Conservation (phyloP, 1,139 yeast species). For the Nakaseomyces bracarensis region DNA sequence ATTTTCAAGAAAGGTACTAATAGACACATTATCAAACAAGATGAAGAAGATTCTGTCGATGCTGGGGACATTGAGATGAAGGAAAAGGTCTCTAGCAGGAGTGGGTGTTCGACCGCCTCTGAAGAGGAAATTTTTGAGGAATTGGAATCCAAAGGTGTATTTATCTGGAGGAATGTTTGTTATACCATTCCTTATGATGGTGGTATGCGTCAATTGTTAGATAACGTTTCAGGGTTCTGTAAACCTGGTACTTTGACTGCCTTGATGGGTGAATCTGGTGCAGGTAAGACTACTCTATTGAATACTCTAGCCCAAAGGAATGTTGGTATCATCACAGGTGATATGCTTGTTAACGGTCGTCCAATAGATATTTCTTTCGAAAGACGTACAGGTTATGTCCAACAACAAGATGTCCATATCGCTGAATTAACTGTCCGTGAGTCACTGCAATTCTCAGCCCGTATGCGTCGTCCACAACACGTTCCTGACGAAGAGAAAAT, state of each 20-base stretch:
- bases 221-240: slow-evolving; percentile 48
- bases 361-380: slow-evolving; percentile 39
- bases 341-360: slow-evolving; percentile 45
- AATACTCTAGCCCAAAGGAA: slow-evolving; percentile 47
- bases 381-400: slow-evolving; percentile 49
- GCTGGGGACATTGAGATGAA: slow-evolving; percentile 15
- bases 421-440: slow-evolving; percentile 44
- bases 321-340: slow-evolving; percentile 47
- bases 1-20: slow-evolving; percentile 33
- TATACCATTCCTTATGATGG: slow-evolving; percentile 34
- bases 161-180: slow-evolving; percentile 39
- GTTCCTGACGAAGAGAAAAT: slow-evolving; percentile 39
- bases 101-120: slow-evolving; percentile 12
- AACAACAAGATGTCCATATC: slow-evolving; percentile 49
- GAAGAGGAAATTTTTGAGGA: slow-evolving; percentile 20
- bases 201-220: slow-evolving; percentile 37
- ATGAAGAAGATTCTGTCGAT: slow-evolving; percentile 19
- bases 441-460: slow-evolving; percentile 42
- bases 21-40: slow-evolving; percentile 11
- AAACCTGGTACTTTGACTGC: slow-evolving; percentile 47
- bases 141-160: slow-evolving; percentile 26
- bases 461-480: slow-evolving; percentile 38
- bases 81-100: slow-evolving; percentile 16
- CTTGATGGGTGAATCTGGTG: slow-evolving; percentile 59
- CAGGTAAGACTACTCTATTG: slow-evolving; percentile 54